A percentile compares a stretch with the other conserved stretches of the same genome.
These are phyloP conservation scores for Fusarium continuum DNA, from an alignment of 2,329 filamentous ascomycete species.

Conservation along the genomic window DNA sequence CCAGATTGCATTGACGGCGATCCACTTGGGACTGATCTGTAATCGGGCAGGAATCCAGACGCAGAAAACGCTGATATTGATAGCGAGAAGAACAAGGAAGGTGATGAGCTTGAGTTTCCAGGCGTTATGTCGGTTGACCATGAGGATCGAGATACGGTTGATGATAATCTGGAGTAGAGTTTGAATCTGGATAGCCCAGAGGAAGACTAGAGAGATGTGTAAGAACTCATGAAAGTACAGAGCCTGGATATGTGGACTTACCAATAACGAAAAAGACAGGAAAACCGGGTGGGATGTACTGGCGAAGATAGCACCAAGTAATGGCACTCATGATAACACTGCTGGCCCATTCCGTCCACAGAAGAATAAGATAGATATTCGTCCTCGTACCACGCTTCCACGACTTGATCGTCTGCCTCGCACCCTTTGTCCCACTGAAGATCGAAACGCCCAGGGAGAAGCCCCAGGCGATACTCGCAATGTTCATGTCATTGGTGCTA, in stretches of 20 bases:
- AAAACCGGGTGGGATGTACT: slow-evolving; percentile 40
- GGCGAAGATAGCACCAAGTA: slow-evolving; percentile 41
- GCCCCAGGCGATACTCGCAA: slow-evolving; percentile 44
- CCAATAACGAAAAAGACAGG: slow-evolving; percentile 39
- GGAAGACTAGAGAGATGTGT: slow-evolving; percentile 17
- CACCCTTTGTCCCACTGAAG: slow-evolving; percentile 39
- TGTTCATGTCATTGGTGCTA: slow-evolving; percentile 41
- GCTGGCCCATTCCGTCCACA: slow-evolving; percentile 39
- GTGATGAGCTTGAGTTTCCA: slow-evolving; percentile 54
- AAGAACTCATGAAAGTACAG: background rate
- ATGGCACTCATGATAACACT: slow-evolving; percentile 43
- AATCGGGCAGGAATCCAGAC: slow-evolving; percentile 65
- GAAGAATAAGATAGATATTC: slow-evolving; percentile 39
- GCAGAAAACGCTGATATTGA: slow-evolving; percentile 63
- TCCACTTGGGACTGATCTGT: slow-evolving; percentile 53
- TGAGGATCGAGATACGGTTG: slow-evolving; percentile 61
- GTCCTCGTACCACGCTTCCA: slow-evolving; percentile 40
- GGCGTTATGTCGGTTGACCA: slow-evolving; percentile 52
- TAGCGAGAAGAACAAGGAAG: slow-evolving; percentile 55
- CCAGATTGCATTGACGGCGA: slow-evolving; percentile 60
- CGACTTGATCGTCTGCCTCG: slow-evolving; percentile 38
- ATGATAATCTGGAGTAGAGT: slow-evolving; percentile 65
- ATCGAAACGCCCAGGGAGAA: slow-evolving; percentile 42
- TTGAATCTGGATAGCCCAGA: slow-evolving; percentile 58
- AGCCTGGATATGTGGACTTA: background rate